Evolutionary conservation across 1,284 basidiomycete species (phyloP), one percentile per base, ranked within the genome.

Genomic region (Sutorius eximius): DNA sequence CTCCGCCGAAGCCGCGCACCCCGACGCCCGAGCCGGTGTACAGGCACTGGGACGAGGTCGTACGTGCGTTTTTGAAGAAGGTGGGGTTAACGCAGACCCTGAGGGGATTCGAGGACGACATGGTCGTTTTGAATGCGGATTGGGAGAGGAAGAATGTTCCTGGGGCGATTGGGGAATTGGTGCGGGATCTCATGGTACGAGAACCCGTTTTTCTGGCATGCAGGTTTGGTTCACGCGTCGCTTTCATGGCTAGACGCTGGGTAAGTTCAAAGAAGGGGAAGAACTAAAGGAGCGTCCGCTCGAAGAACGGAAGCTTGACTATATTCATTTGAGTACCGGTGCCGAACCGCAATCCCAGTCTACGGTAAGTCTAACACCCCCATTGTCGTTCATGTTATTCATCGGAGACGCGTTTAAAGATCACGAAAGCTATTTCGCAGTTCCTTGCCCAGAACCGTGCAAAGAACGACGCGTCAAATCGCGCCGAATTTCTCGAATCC

Each of bases 401-500:
- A 49, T 43, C 18, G 44, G 45, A 43, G 34, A 40, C 55, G 30
- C 34, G 30, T 42, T 32, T 18, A 15, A 60, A 91, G 89, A 76
- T 83, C 34, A 89, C 79, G 48, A 87, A 81, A 65, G 81, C 81
- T 3, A 85, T 91, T 42, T 88, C 89, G 2, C 68, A 72, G 42
- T 85, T 91, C 50, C 78, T 91, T 2, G 84, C 86, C 0, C 75
- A 77, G 50, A 89, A 85, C 49, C 80, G 86, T 11, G 81, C 82
- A 0, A 80, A 83, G 33, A 89, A 88, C 60, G 82, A 89, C 62
- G 78, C 78, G 41, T 91, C 89, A 9, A 91, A 91, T 63, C 82
- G 85, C 27, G 71, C 78, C 18, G 89, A 91, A 63, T 91, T 91
- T 61, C 71, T 91, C 1, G 71, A 80, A 37, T 80, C 81, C 12